Conservation (phyloP, 176 grass and related monocot genomes). For the Carex cristatella region DNA sequence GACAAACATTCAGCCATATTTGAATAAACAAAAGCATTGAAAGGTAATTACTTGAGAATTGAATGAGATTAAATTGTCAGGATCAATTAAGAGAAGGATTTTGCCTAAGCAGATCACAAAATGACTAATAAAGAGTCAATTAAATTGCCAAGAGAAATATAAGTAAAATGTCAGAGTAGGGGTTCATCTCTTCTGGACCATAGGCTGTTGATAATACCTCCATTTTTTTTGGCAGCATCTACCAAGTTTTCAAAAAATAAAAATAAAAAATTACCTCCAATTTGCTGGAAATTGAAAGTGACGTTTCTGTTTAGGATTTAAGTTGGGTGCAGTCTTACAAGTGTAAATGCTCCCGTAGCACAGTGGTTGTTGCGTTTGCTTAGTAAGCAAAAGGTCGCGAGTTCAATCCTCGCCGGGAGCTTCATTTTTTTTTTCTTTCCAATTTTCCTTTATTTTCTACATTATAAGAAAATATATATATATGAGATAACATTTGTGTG, state of each 20-base stretch:
- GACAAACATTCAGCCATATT: not conserved
- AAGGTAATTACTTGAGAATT: not conserved
- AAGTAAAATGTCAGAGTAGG: not conserved
- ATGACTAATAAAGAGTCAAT: not conserved
- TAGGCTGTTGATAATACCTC: constrained; percentile 10
- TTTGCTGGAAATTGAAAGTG: constrained; percentile 2
- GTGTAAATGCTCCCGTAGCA: constrained; percentile 38
- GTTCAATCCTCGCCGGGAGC: constrained; percentile 11
- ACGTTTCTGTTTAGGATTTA: not conserved
- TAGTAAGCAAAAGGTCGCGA: constrained; percentile 94
- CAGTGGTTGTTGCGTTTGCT: constrained; percentile 78
- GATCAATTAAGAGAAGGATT: too few species aligned
- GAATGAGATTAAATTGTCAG: not conserved
- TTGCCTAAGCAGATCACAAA: not conserved
- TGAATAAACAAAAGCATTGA: not conserved
- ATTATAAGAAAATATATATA: not conserved
- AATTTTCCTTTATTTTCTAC: not conserved
- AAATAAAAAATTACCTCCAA: not conserved
- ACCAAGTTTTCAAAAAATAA: too few species aligned
- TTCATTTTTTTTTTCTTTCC: not conserved
- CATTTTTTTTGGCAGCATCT: not conserved
- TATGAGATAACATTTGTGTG: not conserved
- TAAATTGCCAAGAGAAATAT: not conserved
- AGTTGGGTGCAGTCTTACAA: not conserved
- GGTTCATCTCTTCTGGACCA: constrained; percentile 53